These are phyloP conservation scores for Candida boleticola DNA, from an alignment of 805 yeast genomes.

Conservation along the genomic window DNA sequence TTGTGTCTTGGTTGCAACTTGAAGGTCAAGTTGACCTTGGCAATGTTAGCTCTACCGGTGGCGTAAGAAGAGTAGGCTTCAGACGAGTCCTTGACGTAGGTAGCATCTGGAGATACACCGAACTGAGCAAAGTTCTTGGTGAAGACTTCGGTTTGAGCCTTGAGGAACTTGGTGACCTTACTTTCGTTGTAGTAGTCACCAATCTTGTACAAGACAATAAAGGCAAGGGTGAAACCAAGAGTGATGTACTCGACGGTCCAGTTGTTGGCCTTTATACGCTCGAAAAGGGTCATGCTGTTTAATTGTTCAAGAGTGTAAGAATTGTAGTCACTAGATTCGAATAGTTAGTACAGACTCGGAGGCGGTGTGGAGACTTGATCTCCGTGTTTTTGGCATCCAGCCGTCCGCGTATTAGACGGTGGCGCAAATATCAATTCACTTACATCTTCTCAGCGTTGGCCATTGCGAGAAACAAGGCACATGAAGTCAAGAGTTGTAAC, in stretches of 20 bases:
- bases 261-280: constrained; percentile 60
- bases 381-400: too few relatives aligned
- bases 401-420: too few relatives aligned
- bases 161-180: constrained; percentile 53
- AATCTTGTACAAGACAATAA: constrained; percentile 48
- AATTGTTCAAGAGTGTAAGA: constrained; percentile 51
- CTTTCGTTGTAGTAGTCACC: constrained; percentile 62
- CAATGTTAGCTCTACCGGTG: constrained; percentile 81
- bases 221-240: constrained; percentile 46
- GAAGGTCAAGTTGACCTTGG: constrained; percentile 58
- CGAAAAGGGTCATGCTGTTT: constrained; percentile 51
- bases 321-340: constrained; percentile 13
- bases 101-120: constrained; percentile 49
- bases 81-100: constrained; percentile 59
- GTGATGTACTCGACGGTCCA: constrained; percentile 76
- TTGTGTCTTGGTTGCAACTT: constrained; percentile 80
- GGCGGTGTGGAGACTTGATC: too few relatives aligned
- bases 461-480: too few relatives aligned
- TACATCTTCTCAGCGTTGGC: too few relatives aligned
- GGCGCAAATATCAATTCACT: too few relatives aligned
- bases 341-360: too few relatives aligned
- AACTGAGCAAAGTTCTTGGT: constrained; percentile 74
- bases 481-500: too few relatives aligned
- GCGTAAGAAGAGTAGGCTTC: constrained; percentile 73
- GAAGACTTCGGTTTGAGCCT: constrained; percentile 50